Conservation (phyloP, 192 early-diverging fungal genomes). For the Gigaspora rosea region DNA sequence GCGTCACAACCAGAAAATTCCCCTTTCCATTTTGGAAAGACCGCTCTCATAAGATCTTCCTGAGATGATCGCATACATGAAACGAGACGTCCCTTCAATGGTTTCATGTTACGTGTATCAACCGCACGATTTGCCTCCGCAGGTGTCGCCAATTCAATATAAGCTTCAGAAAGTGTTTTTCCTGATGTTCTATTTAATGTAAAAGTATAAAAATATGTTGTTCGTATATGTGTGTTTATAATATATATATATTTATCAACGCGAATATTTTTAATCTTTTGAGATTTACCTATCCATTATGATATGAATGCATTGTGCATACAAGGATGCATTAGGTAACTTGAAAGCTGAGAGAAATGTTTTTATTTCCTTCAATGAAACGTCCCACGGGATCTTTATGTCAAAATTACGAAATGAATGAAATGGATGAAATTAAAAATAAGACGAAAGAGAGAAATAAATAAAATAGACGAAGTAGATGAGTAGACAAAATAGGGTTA, state of each 20-base stretch:
- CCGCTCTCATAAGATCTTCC: slow-evolving; percentile 55
- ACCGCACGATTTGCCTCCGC: slow-evolving; percentile 57
- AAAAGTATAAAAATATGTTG: not conserved
- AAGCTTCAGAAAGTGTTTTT: slow-evolving; percentile 69
- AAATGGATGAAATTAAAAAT: not conserved
- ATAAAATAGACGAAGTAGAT: too few species aligned
- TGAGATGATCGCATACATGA: slow-evolving; percentile 51
- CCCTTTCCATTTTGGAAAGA: slow-evolving; percentile 65
- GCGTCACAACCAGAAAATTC: slow-evolving; percentile 50
- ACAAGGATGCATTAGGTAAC: slow-evolving; percentile 42
- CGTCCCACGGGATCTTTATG: slow-evolving; percentile 61
- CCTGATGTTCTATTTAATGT: slow-evolving; percentile 59
- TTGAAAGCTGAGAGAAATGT: slow-evolving; percentile 48
- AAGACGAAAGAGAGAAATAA: too few species aligned
- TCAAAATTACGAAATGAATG: not conserved
- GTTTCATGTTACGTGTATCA: slow-evolving; percentile 54
- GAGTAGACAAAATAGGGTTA: too few species aligned
- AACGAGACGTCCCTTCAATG: slow-evolving; percentile 65
- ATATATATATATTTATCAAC: not conserved
- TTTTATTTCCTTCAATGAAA: slow-evolving; percentile 54
- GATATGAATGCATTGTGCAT: slow-evolving; percentile 57
- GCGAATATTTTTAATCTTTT: not conserved
- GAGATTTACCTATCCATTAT: slow-evolving; percentile 37
- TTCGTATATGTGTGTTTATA: not conserved
- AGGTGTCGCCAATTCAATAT: slow-evolving; percentile 60